Percentiles rank a stretch among this genome's conserved stretches.
Conservation (phyloP, 2,329 filamentous ascomycete genomes). For the Talaromyces sp. region DNA sequence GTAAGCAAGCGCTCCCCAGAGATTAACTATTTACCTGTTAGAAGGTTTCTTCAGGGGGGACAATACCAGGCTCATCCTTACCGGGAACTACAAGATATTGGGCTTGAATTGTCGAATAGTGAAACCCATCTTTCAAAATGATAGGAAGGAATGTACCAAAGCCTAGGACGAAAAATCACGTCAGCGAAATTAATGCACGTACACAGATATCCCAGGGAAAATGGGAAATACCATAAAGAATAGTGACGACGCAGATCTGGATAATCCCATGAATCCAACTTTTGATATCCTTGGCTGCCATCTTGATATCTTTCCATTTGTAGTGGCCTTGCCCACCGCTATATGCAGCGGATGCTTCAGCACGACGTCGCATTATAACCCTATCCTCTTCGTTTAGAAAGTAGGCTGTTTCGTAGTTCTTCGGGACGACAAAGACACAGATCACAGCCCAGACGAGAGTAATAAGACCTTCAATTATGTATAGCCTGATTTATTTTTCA, state of each 20-base stretch:
- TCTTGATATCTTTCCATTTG: constrained; percentile 59
- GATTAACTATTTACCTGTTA: constrained; percentile 53
- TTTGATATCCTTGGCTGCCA: constrained; percentile 70
- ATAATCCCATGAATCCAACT: constrained; percentile 65
- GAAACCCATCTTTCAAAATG: constrained; percentile 67
- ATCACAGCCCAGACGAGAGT: constrained; percentile 53
- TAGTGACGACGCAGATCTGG: constrained; percentile 70
- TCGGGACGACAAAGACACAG: constrained; percentile 58
- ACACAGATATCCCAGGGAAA: neutral
- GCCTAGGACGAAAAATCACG: constrained; percentile 34
- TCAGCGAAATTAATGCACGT: neutral
- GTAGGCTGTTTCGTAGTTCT: constrained; percentile 61
- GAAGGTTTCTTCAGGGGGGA: neutral
- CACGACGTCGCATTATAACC: constrained; percentile 52
- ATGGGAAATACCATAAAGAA: constrained; percentile 54
- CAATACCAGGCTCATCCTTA: neutral
- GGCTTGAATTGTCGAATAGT: constrained; percentile 60
- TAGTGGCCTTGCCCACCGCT: constrained; percentile 44
- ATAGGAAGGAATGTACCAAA: constrained; percentile 75
- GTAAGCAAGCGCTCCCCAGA: constrained; percentile 66
- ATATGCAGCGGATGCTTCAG: constrained; percentile 42
- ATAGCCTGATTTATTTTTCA: neutral
- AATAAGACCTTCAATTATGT: constrained; percentile 53
- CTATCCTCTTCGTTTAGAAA: constrained; percentile 59
- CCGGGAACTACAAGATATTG: constrained; percentile 70